These are phyloP conservation scores for Aureobasidium vineae DNA, from an alignment of 2,329 filamentous ascomycete species.

Conservation along the genomic window DNA sequence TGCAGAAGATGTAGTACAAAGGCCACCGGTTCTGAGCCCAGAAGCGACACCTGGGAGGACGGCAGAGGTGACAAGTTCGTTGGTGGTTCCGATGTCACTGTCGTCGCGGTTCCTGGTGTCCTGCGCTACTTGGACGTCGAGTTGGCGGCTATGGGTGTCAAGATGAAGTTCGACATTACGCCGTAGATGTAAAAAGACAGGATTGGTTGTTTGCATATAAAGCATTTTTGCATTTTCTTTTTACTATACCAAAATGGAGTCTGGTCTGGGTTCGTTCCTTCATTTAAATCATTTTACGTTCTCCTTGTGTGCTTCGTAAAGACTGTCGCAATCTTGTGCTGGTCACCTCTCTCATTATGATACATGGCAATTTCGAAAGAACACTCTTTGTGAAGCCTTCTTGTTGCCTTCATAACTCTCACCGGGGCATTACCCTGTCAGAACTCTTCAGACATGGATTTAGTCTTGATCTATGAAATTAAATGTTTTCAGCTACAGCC, in stretches of 20 bases:
- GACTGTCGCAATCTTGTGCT: no score
- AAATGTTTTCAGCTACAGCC: neutral
- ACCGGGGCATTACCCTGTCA: neutral
- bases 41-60: constrained; percentile 79
- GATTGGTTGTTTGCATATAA: neutral
- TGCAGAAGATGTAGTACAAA: constrained; percentile 41
- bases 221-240: constrained; percentile 19
- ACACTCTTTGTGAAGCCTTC: neutral
- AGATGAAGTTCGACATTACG: constrained; percentile 84
- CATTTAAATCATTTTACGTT: neutral
- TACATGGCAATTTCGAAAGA: neutral
- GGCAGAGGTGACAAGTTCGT: constrained; percentile 78
- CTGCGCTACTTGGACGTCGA: constrained; percentile 93
- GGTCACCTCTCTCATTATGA: no score
- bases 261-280: constrained; percentile 2
- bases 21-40: constrained; percentile 35
- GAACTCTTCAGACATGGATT: neutral
- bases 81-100: constrained; percentile 85
- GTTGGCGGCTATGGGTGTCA: constrained; percentile 91
- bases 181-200: constrained; percentile 37
- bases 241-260: constrained; percentile 27
- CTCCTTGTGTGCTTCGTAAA: neutral
- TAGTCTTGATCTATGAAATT: neutral
- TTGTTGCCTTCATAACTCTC: neutral
- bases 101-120: constrained; percentile 90